Conservation (phyloP, 2,329 filamentous ascomycete genomes). For the Albifimbria verrucaria region DNA sequence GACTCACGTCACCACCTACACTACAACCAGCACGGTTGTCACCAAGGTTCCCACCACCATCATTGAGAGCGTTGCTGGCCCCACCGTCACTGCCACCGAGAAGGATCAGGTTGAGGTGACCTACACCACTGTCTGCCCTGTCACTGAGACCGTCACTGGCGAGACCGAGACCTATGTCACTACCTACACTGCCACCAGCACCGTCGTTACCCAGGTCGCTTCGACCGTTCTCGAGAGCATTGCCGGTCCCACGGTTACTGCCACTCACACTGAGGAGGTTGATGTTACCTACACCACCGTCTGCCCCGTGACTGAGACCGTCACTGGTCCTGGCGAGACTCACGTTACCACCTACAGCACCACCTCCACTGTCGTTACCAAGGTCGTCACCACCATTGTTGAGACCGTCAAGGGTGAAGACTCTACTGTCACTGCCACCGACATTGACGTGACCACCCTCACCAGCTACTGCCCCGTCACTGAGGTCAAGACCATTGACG, state of each 20-base stretch:
- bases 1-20: conserved; percentile 24
- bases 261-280: conserved; percentile 25
- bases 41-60: conserved; percentile 26
- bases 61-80: conserved; percentile 25
- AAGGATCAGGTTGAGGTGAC: conserved; percentile 28
- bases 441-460: conserved; percentile 29
- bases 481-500: conserved; percentile 29
- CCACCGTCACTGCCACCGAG: conserved; percentile 23
- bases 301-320: conserved; percentile 33
- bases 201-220: conserved; percentile 24
- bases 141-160: conserved; percentile 31
- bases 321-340: conserved; percentile 29
- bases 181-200: conserved; percentile 21
- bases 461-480: conserved; percentile 43
- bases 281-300: conserved; percentile 39
- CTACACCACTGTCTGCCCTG: conserved; percentile 34
- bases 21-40: conserved; percentile 20
- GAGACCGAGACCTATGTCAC: conserved; percentile 26
- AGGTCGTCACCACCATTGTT: conserved; percentile 28
- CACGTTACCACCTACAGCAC: conserved; percentile 16
- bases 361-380: conserved; percentile 24
- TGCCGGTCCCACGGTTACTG: conserved; percentile 26
- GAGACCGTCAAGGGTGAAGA: conserved; percentile 27
- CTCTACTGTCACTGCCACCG: conserved; percentile 31
- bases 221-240: conserved; percentile 21